phyloP scores from a whole-genome alignment of 1,139 yeast genomes.

The Hansenula lynferdii region DNA sequence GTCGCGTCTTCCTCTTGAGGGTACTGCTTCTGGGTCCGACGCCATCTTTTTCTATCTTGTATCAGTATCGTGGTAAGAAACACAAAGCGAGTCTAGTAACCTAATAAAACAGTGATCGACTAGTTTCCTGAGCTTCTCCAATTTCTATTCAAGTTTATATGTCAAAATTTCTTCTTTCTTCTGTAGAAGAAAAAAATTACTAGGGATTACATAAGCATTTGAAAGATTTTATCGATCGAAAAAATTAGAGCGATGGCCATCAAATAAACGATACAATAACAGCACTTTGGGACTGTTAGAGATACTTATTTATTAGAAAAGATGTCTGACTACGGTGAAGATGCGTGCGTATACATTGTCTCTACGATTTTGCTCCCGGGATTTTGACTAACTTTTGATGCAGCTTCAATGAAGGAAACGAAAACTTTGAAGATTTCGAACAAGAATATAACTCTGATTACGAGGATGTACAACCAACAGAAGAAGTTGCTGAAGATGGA shows the following conservation, averaged over 20 bases:
- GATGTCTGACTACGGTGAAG: conserved; percentile 49
- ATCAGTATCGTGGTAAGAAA: too few species aligned
- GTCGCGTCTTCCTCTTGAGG: not conserved
- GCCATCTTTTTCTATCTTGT: too few species aligned
- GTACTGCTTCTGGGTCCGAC: not conserved
- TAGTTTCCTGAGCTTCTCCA: too few species aligned
- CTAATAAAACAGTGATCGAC: too few species aligned
- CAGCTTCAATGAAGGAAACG: conserved; percentile 73
- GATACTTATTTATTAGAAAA: not conserved
- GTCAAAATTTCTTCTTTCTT: not conserved
- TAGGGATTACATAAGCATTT: not conserved
- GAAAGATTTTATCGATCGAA: not conserved
- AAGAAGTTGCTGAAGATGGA: conserved; percentile 68
- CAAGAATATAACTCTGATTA: conserved; percentile 75
- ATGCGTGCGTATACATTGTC: conserved; percentile 35
- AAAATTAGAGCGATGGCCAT: not conserved
- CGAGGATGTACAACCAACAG: conserved; percentile 43
- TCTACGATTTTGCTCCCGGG: too few species aligned
- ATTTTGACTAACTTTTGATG: not conserved
- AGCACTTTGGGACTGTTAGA: not conserved
- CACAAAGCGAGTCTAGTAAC: too few species aligned
- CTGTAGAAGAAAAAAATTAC: not conserved
- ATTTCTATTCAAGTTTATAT: not conserved
- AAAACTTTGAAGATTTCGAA: conserved; percentile 77
- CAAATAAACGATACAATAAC: not conserved